Base-by-base conservation (phyloP, 345 rosid species). In the Noccaea caerulescens region DNA sequence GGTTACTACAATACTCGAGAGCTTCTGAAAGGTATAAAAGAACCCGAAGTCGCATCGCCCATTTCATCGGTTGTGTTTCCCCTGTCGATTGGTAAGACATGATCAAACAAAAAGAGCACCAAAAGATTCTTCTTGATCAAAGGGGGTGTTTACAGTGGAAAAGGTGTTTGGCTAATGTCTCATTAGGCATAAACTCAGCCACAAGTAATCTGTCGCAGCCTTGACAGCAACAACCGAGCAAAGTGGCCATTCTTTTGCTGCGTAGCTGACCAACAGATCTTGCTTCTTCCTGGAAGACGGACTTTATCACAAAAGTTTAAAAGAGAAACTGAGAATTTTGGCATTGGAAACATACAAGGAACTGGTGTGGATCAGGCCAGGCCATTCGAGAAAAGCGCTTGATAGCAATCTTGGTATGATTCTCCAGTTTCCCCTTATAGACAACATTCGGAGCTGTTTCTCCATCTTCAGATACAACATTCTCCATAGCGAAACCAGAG, bases 31-130 rank as follows among this genome's bases (percentile, higher is more conserved):
- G 84, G 83, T 93, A 80, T 69, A 90, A 60, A 51, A 87, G 88
- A 81, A 93, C 96, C 77, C 97, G 81, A 46, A 93, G 80, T 63
- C 97, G 85, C 97, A 93, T 93, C n/a, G 85, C 84, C 98, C 98
- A 90, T 79, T 83, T 85, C 96, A 93, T 87, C 4, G 98, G 98
- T 14, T 84, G 93, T 63, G 84, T 30, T 77, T 90, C 98, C 97
- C 98, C 98, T 93, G 80, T 33, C 18, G 30, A 25, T 27, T 58
- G 45, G 41, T 42, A 50, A 23, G 33, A 10, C 27, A 33, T 11
- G 13, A 39, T 47, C 39, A 23, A 9, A 2, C 30, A 27, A 37
- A 54, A 7, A 36, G 39, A 36, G 38, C 39, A 63, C 14, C 3
- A 47, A 58, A 36, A 36, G 30, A 57, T 10, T 41, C 27, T 2